Conservation (phyloP, 2,329 filamentous ascomycete species). For the Colletotrichum sp. region DNA sequence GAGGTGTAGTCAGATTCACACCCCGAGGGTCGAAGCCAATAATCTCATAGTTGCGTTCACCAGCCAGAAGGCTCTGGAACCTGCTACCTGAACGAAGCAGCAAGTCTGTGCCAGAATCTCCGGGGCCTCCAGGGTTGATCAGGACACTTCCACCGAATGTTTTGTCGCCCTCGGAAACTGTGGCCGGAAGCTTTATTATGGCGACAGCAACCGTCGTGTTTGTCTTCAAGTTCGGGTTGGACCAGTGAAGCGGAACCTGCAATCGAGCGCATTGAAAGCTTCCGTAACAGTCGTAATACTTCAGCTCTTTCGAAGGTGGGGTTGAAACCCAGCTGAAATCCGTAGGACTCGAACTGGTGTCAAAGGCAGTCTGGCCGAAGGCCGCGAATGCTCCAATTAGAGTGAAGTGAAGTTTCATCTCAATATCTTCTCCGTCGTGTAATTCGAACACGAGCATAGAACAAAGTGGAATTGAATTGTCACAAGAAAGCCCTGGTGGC, state of each 20-base stretch:
- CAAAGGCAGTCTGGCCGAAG: not conserved
- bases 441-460: not conserved
- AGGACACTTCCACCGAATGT: constrained; percentile 39
- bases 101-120: constrained; percentile 35
- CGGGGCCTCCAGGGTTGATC: constrained; percentile 42
- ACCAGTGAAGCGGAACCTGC: constrained; percentile 48
- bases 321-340: constrained; percentile 41
- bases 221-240: constrained; percentile 9
- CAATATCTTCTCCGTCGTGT: not conserved
- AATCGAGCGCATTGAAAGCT: constrained; percentile 45
- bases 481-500: not conserved
- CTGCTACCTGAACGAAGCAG: constrained; percentile 17
- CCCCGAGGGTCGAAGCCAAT: constrained; percentile 42
- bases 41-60: constrained; percentile 34
- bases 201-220: constrained; percentile 33
- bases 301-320: constrained; percentile 35
- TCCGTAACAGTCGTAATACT: constrained; percentile 44
- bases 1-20: constrained; percentile 34
- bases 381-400: not conserved
- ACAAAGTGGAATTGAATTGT: rapidly evolving
- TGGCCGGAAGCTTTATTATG: constrained; percentile 35
- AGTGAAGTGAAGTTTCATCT: not conserved
- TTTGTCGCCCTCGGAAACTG: constrained; percentile 31
- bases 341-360: not conserved
- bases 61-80: constrained; percentile 28